phyloP scores from a whole-genome alignment of 2,329 filamentous ascomycete species.

The Zasmidium citrigriseum region DNA sequence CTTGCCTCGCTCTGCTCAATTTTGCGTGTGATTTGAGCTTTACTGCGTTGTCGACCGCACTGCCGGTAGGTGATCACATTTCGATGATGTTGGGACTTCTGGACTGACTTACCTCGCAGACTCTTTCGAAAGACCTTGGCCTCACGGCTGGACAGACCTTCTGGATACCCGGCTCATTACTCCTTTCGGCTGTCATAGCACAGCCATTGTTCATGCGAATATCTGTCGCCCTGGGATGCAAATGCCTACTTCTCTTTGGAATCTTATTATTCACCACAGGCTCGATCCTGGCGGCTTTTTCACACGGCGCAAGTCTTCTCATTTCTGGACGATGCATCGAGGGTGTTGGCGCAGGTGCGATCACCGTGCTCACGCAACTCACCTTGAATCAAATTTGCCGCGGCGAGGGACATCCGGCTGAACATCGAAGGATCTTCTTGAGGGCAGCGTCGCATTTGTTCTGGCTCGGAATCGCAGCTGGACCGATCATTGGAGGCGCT shows the following conservation, averaged over 20 bases:
- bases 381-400: slow-evolving; percentile 47
- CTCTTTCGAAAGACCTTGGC: slow-evolving; percentile 9
- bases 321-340: slow-evolving; percentile 41
- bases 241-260: slow-evolving; percentile 39
- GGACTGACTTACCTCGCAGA: slow-evolving; percentile 2
- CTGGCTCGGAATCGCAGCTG: slow-evolving; percentile 58
- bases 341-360: slow-evolving; percentile 43
- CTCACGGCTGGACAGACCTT: slow-evolving; percentile 28
- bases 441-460: slow-evolving; percentile 47
- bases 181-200: slow-evolving; percentile 41
- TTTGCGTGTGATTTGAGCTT: slow-evolving; percentile 11
- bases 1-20: slow-evolving; percentile 14
- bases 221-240: slow-evolving; percentile 43
- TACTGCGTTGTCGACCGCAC: slow-evolving; percentile 11
- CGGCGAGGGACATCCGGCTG: slow-evolving; percentile 15
- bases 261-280: slow-evolving; percentile 40
- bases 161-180: slow-evolving; percentile 43
- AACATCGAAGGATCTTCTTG: slow-evolving; percentile 34
- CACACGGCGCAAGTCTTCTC: slow-evolving; percentile 16
- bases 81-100: not conserved
- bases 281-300: slow-evolving; percentile 34
- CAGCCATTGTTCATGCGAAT: slow-evolving; percentile 44
- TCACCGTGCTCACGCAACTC: slow-evolving; percentile 45
- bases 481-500: slow-evolving; percentile 53
- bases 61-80: slow-evolving; percentile 11